Percentiles rank a stretch among this genome's conserved stretches.
phyloP scores from a whole-genome alignment of 768 basidiomycete species.

The Porphyrellus cyaneotinctus region DNA sequence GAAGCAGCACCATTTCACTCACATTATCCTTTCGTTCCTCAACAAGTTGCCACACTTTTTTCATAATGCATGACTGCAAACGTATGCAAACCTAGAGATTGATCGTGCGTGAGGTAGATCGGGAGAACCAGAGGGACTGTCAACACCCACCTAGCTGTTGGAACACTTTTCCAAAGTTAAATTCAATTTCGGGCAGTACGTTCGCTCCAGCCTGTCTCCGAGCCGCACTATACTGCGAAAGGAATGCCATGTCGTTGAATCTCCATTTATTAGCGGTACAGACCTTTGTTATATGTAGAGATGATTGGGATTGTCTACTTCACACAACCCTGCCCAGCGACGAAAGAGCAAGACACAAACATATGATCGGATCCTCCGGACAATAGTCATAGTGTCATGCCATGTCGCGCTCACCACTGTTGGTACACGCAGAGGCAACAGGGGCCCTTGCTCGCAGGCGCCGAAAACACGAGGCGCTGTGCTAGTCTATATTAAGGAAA shows the following conservation, averaged over 20 bases:
- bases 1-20: background rate
- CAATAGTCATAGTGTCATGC: slow-evolving; percentile 86
- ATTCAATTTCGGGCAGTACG: slow-evolving; percentile 74
- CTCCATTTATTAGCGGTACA: background rate
- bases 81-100: slow-evolving; percentile 61
- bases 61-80: slow-evolving; percentile 86
- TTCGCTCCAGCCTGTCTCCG: slow-evolving; percentile 41
- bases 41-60: slow-evolving; percentile 59
- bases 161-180: slow-evolving; percentile 88
- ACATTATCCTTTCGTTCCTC: slow-evolving; percentile 31
- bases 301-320: slow-evolving; percentile 91
- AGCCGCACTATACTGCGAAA: slow-evolving; percentile 74
- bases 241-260: slow-evolving; percentile 73
- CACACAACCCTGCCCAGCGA: slow-evolving; percentile 87
- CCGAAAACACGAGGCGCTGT: no score
- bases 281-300: slow-evolving; percentile 27
- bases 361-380: slow-evolving; percentile 80
- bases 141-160: slow-evolving; percentile 28
- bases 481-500: no score
- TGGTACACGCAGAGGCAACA: no score
- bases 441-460: no score
- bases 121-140: background rate
- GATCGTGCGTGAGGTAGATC: background rate
- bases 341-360: slow-evolving; percentile 75
- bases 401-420: no score